Evolutionary conservation across 805 yeast genomes (phyloP), one percentile per base, ranked within the genome.

Genomic region (Candida palmyrensis): DNA sequence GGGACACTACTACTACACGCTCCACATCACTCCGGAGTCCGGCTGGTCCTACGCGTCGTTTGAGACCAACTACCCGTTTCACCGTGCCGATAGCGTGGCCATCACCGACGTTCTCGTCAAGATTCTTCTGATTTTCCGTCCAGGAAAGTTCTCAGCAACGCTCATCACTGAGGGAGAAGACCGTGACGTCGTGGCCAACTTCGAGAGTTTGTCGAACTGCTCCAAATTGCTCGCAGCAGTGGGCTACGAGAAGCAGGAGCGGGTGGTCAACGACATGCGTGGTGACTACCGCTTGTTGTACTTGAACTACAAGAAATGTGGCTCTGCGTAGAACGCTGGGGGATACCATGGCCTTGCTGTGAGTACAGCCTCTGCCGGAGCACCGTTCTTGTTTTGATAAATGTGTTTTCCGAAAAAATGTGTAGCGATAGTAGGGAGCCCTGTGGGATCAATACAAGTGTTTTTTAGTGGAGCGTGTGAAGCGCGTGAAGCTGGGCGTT

Each of bases 31-130:
- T 0, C 97, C 97, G 0, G 97, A 92, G 54, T 55, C 68, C 15
- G 95, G 90, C 23, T 90, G 94, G 87, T 86, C 96, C 4, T 90
- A 90, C 58, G 97, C 97, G 4, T 84, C 95, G 7, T 92, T 92
- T 57, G 97, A 92, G 55, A 79, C 96, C 14, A 90, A 86, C 55
- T 85, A 79, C 25, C 80, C 82, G 6, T 66, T 66, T 32, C 62
- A 74, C 8, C 45, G 42, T 30, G 41, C 58, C 28, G 27, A 44
- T 46, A 40, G 55, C 19, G 62, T 65, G 24, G 59, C 67, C 41
- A 74, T 80, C 46, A 51, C 69, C 20, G 71, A 70, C n/a, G 77
- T 86, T 7, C 56, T 85, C 40, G 44, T 59, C 26, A 73, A 72
- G 25, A 81, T 88, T 2, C 64, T 88, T 43, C 48, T 59, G 4